Evolutionary conservation across 805 yeast species (phyloP).

Genomic region (Barnettozyma pratensis): DNA sequence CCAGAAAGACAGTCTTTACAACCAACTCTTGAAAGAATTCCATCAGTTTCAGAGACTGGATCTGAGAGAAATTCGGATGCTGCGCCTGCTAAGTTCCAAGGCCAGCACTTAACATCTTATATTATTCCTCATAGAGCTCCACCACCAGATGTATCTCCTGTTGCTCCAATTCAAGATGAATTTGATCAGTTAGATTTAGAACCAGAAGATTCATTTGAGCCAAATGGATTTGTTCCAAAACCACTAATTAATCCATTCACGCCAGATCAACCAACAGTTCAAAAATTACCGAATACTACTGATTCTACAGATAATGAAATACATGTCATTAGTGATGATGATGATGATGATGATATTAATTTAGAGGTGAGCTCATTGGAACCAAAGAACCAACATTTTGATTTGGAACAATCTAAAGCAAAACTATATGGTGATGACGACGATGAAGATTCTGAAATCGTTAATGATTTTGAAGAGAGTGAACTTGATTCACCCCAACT

Average conservation of each 20-base stretch:
- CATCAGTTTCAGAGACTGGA: background rate
- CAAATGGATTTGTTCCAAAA: background rate
- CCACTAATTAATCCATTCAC: background rate
- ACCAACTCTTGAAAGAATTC: background rate
- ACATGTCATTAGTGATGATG: conserved; percentile 14
- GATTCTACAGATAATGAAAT: conserved; percentile 9
- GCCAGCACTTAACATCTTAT: background rate
- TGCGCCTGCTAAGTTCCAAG: background rate
- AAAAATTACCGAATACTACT: background rate
- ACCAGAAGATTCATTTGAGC: background rate
- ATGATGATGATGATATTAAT: conserved; percentile 12
- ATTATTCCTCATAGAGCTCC: conserved; percentile 5
- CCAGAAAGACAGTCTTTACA: background rate
- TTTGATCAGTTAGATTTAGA: background rate
- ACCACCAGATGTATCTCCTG: conserved; percentile 3
- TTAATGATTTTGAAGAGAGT: background rate
- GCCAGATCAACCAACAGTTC: background rate
- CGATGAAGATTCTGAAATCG: background rate
- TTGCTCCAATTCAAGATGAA: background rate
- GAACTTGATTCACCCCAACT: no score
- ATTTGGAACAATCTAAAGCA: conserved; percentile 2
- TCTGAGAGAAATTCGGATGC: background rate
- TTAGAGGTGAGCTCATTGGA: conserved; percentile 1
- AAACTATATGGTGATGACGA: conserved; percentile 1
- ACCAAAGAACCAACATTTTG: conserved; percentile 11